Percentiles rank a stretch among this genome's conserved stretches.
Evolutionary conservation across 1,284 basidiomycete species (phyloP).

Genomic region (Boletus smithii): DNA sequence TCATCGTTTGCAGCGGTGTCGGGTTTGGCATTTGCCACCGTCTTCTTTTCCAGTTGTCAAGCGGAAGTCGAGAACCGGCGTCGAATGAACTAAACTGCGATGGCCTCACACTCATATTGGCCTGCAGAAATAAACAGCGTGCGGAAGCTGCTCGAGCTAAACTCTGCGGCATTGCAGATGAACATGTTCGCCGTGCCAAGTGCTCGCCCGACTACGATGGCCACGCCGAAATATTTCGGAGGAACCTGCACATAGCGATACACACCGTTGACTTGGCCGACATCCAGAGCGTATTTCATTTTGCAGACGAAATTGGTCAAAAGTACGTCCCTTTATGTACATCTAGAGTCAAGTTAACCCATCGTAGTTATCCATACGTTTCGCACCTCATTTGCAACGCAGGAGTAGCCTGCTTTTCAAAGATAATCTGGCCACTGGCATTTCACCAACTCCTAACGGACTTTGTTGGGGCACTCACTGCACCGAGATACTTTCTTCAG

Average conservation of each 20-base stretch:
- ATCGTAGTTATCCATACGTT: constrained; percentile 71
- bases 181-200: constrained; percentile 42
- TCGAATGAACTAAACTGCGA: constrained; percentile 36
- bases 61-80: constrained; percentile 37
- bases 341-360: constrained; percentile 1
- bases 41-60: constrained; percentile 68
- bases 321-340: constrained; percentile 45
- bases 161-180: constrained; percentile 55
- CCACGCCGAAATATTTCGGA: constrained; percentile 55
- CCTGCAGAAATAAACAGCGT: constrained; percentile 67
- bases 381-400: constrained; percentile 84
- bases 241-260: constrained; percentile 60
- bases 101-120: constrained; percentile 76
- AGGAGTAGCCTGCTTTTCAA: constrained; percentile 64
- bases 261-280: constrained; percentile 67
- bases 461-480: constrained; percentile 50
- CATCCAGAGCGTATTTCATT: constrained; percentile 60
- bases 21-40: constrained; percentile 85
- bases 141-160: constrained; percentile 60
- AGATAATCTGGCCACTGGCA: constrained; percentile 53
- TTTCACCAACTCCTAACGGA: constrained; percentile 51
- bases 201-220: constrained; percentile 41
- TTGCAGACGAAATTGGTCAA: constrained; percentile 53
- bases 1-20: constrained; percentile 67
- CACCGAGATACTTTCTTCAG: constrained; percentile 64